These are phyloP conservation scores for Effrenium voratum DNA, from an alignment of 73 alveolate genomes.

Conservation along the genomic window DNA sequence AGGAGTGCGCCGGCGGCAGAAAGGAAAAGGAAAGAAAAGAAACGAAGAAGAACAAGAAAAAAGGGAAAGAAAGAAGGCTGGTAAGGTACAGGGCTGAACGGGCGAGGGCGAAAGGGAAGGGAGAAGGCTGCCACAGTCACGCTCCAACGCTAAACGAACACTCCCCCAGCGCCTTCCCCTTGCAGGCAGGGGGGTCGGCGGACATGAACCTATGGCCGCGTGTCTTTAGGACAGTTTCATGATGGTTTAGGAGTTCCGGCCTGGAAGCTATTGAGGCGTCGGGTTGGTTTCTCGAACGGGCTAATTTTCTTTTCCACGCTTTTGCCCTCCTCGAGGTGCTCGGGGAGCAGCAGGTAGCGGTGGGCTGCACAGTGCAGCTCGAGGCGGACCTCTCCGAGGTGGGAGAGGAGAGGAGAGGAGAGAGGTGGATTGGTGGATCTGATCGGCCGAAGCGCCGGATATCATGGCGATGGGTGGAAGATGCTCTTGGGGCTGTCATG, in stretches of 20 bases:
- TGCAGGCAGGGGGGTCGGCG: not conserved
- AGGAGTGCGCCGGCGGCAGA: too few species aligned
- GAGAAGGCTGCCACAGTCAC: too few species aligned
- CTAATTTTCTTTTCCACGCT: not conserved
- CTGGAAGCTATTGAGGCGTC: not conserved
- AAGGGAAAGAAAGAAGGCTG: too few species aligned
- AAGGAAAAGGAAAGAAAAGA: too few species aligned
- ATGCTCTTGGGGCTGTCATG: not conserved
- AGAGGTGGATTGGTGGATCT: too few species aligned
- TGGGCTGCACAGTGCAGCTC: conserved; percentile 52
- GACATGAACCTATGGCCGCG: too few species aligned
- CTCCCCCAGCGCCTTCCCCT: not conserved
- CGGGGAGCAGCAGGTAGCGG: conserved; percentile 54
- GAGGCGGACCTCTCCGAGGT: conserved; percentile 89
- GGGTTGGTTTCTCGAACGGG: not conserved
- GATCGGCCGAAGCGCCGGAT: too few species aligned
- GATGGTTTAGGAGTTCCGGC: not conserved
- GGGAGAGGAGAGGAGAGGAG: too few species aligned
- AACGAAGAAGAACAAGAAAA: too few species aligned
- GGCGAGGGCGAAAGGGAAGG: too few species aligned
- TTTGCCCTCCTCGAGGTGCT: conserved; percentile 3
- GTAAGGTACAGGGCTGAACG: too few species aligned
- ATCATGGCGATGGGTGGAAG: not conserved
- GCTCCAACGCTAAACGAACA: too few species aligned
- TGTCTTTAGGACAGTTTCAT: not conserved